phyloP scores from a whole-genome alignment of 2,329 filamentous ascomycete genomes.

The Didymella exigua region DNA sequence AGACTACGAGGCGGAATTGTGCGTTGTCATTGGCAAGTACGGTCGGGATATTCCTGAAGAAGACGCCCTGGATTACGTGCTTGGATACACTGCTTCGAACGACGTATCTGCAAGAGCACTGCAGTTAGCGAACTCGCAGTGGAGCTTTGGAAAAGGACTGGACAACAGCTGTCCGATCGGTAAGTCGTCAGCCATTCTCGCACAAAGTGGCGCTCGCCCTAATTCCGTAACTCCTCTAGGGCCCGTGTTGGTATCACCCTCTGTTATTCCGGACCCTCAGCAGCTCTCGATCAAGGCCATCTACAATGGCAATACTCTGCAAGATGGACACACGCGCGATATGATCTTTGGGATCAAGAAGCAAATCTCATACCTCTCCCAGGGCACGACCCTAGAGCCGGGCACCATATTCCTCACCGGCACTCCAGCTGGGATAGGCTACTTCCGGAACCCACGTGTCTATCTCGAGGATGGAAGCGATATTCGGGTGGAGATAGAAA shows the following conservation, averaged over 20 bases:
- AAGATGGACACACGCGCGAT: too few species aligned
- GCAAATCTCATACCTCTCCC: too few species aligned
- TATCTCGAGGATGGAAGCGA: too few species aligned
- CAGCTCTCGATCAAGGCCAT: slow-evolving; percentile 4
- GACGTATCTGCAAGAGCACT: slow-evolving; percentile 20
- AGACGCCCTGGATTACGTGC: slow-evolving; percentile 57
- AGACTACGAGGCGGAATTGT: slow-evolving; percentile 26
- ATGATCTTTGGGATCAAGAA: too few species aligned
- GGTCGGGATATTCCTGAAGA: slow-evolving; percentile 15
- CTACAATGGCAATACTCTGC: slow-evolving; percentile 13
- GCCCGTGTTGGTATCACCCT: too few species aligned
- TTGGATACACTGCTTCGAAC: slow-evolving; percentile 21
- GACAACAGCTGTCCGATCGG: slow-evolving; percentile 59
- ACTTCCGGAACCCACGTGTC: too few species aligned
- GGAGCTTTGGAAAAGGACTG: slow-evolving; percentile 59
- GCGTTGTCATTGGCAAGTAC: slow-evolving; percentile 13
- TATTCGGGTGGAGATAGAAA: too few species aligned
- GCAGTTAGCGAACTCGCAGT: slow-evolving; percentile 49
- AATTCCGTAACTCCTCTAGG: too few species aligned
- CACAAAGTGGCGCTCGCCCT: too few species aligned
- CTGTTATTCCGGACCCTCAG: neutral
- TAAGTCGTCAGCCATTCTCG: too few species aligned
- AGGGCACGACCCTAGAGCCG: too few species aligned
- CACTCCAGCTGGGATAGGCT: neutral
- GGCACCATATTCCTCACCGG: too few species aligned